Base-by-base conservation (phyloP, 2,329 filamentous ascomycete species). In the Penicillium frequentans region DNA sequence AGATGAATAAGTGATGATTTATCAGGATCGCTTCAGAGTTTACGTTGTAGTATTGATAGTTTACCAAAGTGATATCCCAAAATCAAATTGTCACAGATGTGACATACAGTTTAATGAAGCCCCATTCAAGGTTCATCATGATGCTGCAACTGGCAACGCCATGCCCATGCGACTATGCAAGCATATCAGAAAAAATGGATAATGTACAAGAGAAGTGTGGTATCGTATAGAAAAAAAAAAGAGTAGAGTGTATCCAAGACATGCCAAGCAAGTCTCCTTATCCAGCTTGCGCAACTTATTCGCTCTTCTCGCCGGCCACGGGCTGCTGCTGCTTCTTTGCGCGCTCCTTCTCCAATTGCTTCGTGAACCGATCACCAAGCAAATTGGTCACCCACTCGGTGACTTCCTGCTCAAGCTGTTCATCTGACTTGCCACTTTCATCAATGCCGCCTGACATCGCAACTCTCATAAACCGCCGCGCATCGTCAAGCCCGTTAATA, bases 401-500 rank as follows among this genome's bases (percentile, higher is more conserved):
- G 55, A 84, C 77, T 61, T 84, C 81, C 66, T 77, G 73, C 69
- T 83, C 81, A 37, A 79, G 74, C 62, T 82, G 76, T 53, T 75
- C 72, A 68, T 81, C 79, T 44, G 66, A 68, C 56, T 68, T 69
- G 54, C 73, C 78, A 64, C 79, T 70, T 56, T 82, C 82, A 61
- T 82, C 83, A 60, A 84, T 84, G 54, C 84, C 80, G 60, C 91
- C 80, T 27, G 79, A 79, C 66, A 82, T 86, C 62, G 70, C 84
- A 75, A 62, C 82, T 77, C 77, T 89, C 84, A 56, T 84, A 81
- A 67, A 83, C 80, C 60, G 71, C 68, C 84, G 78, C 70, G 91
- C 75, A 68, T 93, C 90, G 4, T 85, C 84, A 42, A 91, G 52
- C 46, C 80, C 82, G 69, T 86, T 86, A 35, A 98, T 84, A 71